Conservation (phyloP, 2,329 filamentous ascomycete genomes). For the Ophiostoma pallidulum region DNA sequence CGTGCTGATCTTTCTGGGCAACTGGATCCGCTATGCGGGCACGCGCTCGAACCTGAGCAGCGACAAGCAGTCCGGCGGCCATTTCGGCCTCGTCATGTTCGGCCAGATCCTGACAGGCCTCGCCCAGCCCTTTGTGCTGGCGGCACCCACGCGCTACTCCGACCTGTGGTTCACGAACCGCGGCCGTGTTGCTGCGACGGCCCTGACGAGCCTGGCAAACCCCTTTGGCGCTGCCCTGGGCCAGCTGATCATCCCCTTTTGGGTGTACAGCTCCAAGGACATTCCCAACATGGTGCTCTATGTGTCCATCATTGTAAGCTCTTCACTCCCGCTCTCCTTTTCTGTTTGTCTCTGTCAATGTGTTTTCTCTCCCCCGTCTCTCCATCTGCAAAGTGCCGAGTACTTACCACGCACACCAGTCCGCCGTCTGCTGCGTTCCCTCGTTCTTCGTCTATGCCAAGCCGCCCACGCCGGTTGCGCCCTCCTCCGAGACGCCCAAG, state of each 20-base stretch:
- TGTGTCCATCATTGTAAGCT: slow-evolving; percentile 69
- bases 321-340: neutral
- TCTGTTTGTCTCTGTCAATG: slow-evolving; percentile 7
- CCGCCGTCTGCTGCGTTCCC: slow-evolving; percentile 57
- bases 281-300: slow-evolving; percentile 79
- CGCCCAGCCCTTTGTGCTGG: slow-evolving; percentile 84
- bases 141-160: slow-evolving; percentile 81
- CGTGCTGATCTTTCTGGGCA: slow-evolving; percentile 66
- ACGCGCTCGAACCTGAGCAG: slow-evolving; percentile 30
- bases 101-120: slow-evolving; percentile 86
- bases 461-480: slow-evolving; percentile 69
- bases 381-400: too few relatives aligned
- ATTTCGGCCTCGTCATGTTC: slow-evolving; percentile 72
- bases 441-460: slow-evolving; percentile 69
- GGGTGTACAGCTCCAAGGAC: slow-evolving; percentile 52
- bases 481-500: slow-evolving; percentile 54
- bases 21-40: slow-evolving; percentile 84
- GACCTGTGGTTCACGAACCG: slow-evolving; percentile 87
- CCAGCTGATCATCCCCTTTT: slow-evolving; percentile 75
- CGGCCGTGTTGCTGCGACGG: slow-evolving; percentile 80
- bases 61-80: slow-evolving; percentile 34
- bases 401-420: too few relatives aligned
- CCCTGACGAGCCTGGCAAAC: slow-evolving; percentile 75
- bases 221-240: slow-evolving; percentile 83
- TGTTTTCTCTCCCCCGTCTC: too few relatives aligned